A percentile compares a stretch with the other conserved stretches of the same genome.
Conservation (phyloP, 768 basidiomycete genomes). For the Mrakia frigida region DNA sequence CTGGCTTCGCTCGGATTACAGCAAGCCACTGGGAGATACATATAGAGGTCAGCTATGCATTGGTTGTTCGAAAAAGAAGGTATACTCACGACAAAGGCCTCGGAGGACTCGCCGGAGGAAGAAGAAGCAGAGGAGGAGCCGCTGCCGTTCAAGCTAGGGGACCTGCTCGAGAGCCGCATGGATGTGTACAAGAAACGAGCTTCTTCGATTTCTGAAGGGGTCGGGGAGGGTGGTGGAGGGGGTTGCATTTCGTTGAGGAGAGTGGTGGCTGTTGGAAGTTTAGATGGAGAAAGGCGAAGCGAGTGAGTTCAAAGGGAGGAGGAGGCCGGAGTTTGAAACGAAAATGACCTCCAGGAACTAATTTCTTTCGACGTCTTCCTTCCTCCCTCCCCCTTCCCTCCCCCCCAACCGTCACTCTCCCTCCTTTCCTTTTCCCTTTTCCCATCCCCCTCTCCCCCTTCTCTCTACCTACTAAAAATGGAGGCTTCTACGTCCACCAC, state of each 20-base stretch:
- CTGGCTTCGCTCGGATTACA: neutral
- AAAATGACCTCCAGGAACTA: too few relatives aligned
- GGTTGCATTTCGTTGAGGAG: neutral
- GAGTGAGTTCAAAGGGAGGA: neutral
- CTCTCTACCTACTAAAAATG: neutral
- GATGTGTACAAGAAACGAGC: neutral
- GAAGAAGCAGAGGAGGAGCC: neutral
- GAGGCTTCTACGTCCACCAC: slow-evolving; percentile 17
- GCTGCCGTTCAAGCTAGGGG: neutral
- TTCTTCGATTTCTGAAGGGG: slow-evolving; percentile 1
- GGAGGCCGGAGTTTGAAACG: neutral
- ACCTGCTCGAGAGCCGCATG: neutral
- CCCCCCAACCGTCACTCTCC: slow-evolving; percentile 19
- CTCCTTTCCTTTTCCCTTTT: slow-evolving; percentile 28
- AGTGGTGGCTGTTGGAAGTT: neutral
- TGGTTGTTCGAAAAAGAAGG: neutral
- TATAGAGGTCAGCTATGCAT: neutral
- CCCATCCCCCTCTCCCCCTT: slow-evolving; percentile 28
- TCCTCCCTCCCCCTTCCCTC: slow-evolving; percentile 22
- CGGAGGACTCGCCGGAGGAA: neutral
- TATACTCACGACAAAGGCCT: neutral
- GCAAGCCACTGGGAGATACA: neutral
- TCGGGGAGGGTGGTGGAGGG: neutral
- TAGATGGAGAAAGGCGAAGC: neutral
- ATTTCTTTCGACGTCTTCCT: neutral